Percentiles rank a stretch among this genome's conserved stretches.
These are phyloP conservation scores for Sonneratia caseolaris DNA, from an alignment of 345 rosid species.

Conservation along the genomic window DNA sequence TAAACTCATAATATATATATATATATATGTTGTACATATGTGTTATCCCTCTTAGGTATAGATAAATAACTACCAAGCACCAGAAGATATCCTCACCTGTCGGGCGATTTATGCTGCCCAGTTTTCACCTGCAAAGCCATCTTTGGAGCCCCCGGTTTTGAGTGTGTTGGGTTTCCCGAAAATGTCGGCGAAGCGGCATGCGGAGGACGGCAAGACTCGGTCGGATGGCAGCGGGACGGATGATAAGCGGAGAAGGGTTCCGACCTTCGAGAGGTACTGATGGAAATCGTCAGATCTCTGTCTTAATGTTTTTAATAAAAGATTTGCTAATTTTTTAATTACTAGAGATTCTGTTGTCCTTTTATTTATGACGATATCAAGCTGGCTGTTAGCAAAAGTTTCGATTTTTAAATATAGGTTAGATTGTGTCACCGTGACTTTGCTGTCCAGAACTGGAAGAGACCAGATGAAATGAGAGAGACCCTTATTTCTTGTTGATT, in stretches of 20 bases:
- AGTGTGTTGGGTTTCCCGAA: conserved; percentile 8
- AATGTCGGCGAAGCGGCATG: conserved; percentile 89
- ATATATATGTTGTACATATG: not conserved
- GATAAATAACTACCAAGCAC: not conserved
- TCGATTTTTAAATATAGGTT: not conserved
- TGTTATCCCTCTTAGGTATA: too few species aligned
- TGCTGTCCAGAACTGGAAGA: not conserved
- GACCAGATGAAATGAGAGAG: not conserved
- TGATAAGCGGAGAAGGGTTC: conserved; percentile 62
- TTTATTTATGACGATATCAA: too few species aligned
- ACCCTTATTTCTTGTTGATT: not conserved
- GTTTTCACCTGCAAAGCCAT: not conserved
- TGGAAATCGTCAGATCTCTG: not conserved
- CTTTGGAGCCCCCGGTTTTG: not conserved
- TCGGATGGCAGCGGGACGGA: conserved; percentile 38
- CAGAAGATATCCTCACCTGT: not conserved
- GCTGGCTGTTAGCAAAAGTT: not conserved
- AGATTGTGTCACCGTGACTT: not conserved
- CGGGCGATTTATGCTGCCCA: not conserved
- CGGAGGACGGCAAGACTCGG: conserved; percentile 55
- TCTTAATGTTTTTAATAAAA: not conserved
- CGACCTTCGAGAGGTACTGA: conserved; percentile 44
- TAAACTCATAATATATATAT: not conserved
- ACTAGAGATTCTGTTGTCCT: too few species aligned
- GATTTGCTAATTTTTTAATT: not conserved